These are phyloP conservation scores for Silene noctiflora DNA, from an alignment of 179 eudicot genomes.

Conservation along the genomic window DNA sequence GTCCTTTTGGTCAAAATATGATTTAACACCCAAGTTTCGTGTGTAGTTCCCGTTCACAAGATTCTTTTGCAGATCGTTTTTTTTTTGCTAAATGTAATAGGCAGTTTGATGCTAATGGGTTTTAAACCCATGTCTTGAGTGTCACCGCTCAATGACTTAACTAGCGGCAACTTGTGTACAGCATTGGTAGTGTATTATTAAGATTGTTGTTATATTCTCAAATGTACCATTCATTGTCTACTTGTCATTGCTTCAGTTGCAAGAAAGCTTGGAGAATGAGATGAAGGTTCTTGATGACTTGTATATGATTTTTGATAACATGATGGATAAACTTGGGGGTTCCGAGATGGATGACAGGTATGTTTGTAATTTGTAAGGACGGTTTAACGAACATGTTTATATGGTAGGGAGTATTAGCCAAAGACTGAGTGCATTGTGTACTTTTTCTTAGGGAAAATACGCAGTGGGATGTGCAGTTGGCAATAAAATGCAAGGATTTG, in stretches of 20 bases:
- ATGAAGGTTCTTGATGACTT: slow-evolving; percentile 49
- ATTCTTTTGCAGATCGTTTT: background rate
- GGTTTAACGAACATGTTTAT: slow-evolving; percentile 7
- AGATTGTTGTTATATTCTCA: background rate
- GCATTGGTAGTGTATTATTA: too few relatives aligned
- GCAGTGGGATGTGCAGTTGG: slow-evolving; percentile 76
- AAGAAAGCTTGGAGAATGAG: slow-evolving; percentile 63
- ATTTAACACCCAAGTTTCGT: background rate
- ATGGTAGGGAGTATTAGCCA: background rate
- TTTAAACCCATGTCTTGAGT: too few relatives aligned
- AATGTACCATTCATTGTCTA: background rate
- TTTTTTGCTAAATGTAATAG: too few relatives aligned
- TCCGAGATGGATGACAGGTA: slow-evolving; percentile 58
- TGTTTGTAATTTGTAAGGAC: background rate
- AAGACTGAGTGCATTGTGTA: background rate
- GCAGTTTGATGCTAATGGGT: too few relatives aligned
- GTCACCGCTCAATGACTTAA: too few relatives aligned
- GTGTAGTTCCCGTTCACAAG: too few relatives aligned
- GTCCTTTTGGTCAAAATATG: background rate
- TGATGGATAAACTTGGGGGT: slow-evolving; percentile 54
- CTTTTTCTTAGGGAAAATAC: slow-evolving; percentile 25
- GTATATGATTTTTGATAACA: slow-evolving; percentile 42
- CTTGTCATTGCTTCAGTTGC: slow-evolving; percentile 31
- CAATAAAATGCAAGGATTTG: slow-evolving; percentile 51
- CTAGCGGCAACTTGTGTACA: too few relatives aligned